Evolutionary conservation across 1,139 yeast species (phyloP), one percentile per base, ranked within the genome.

Genomic region (Blastobotrys arbuscula): DNA sequence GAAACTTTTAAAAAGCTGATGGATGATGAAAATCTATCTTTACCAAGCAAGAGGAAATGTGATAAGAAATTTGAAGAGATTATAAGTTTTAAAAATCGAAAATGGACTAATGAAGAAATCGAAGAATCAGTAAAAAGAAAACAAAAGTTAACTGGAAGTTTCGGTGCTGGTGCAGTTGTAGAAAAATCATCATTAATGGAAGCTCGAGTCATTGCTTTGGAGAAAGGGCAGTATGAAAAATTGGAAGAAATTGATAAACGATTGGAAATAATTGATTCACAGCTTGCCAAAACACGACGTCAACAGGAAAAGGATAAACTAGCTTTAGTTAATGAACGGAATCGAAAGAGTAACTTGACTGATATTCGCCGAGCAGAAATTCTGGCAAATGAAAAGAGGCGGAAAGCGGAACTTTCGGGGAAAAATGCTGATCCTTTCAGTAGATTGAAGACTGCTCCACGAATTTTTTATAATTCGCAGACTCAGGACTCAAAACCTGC

Each of bases 381-480:
- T 46, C 75, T 73, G 59, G 78, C 82, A 40, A 73, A 75, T 6
- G 84, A 79, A 54, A 74, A 74, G 59, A 74, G 82, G 50, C 78
- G 82, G 59, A 68, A 75, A 51, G 70, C 74, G 1, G 65, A 63
- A 35, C 50, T 56, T 30, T 74, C 72, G 30, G 74, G 76, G 47
- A 70, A 72, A 18, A 75, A 72, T 47, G 79, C 84, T 8, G 95
- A 92, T 70, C 97, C 98, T 31, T 92, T 92, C 67, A 81, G 88
- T 54, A 78, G 97, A 65, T 76, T 92, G 61, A 84, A 88, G 64
- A 90, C 97, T 0, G 82, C 81, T 52, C 86, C 97, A 0, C 79
- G 86, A 61, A 82, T 88, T 53, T 90, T 88, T 66, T 89, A 90
- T 55, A 75, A 76, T 53, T 51, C 64, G 3, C n/a, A 24, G 24